A percentile compares a stretch with the other conserved stretches of the same genome.
Evolutionary conservation across 2,329 filamentous ascomycete genomes (phyloP).

Genomic region (Ophiostoma himal-ulmi): DNA sequence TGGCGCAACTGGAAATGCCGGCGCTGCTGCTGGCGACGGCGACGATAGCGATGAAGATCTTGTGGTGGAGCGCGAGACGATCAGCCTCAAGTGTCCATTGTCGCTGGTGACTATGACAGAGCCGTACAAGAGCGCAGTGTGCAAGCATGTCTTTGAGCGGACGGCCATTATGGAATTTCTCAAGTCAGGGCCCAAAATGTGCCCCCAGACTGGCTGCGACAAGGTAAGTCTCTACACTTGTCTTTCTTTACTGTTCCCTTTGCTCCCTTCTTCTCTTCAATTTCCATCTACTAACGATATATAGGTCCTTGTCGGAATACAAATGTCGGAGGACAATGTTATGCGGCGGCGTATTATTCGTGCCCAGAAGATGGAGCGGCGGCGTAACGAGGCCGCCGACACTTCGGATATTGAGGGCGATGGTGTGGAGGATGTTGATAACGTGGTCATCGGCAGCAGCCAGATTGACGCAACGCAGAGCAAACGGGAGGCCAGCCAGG

Average conservation of each 20-base stretch:
- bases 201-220: slow-evolving; percentile 60
- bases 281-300: slow-evolving; percentile 12
- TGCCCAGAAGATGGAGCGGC: slow-evolving; percentile 40
- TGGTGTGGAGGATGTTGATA: slow-evolving; percentile 17
- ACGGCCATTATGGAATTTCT: slow-evolving; percentile 54
- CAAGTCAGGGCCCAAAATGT: slow-evolving; percentile 39
- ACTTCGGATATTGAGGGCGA: slow-evolving; percentile 34
- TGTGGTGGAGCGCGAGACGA: slow-evolving; percentile 56
- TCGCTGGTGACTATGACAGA: slow-evolving; percentile 59
- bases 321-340: slow-evolving; percentile 50
- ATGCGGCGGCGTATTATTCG: slow-evolving; percentile 55
- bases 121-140: slow-evolving; percentile 60
- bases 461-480: background rate
- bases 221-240: slow-evolving; percentile 39
- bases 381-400: slow-evolving; percentile 37
- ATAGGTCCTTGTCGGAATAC: slow-evolving; percentile 34
- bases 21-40: slow-evolving; percentile 48
- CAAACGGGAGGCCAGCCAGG: slow-evolving; percentile 25
- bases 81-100: slow-evolving; percentile 64
- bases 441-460: background rate
- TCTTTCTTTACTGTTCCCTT: background rate
- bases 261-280: background rate
- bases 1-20: slow-evolving; percentile 38
- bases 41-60: slow-evolving; percentile 63
- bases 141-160: slow-evolving; percentile 69